Conservation (phyloP, 371 early-diverging fungal genomes). For the Sporodiniella umbellata region DNA sequence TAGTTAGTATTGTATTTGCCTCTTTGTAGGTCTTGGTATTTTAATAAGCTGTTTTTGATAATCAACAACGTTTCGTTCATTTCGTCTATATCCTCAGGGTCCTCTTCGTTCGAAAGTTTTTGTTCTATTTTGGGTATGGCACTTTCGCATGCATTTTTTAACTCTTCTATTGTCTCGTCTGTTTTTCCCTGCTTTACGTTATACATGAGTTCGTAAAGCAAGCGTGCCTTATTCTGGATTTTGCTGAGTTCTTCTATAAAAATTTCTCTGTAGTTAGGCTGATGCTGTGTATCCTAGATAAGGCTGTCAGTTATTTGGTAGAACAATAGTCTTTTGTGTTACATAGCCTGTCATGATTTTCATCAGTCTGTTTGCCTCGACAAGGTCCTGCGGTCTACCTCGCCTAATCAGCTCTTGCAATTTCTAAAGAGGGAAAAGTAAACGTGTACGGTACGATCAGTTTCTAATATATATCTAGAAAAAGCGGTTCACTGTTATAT, state of each 20-base stretch:
- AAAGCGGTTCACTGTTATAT: no score
- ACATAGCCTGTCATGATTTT: conserved; percentile 96
- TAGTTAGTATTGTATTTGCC: conserved; percentile 50
- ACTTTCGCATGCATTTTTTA: conserved; percentile 48
- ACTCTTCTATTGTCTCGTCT: conserved; percentile 59
- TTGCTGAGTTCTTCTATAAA: conserved; percentile 78
- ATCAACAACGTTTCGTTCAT: conserved; percentile 84
- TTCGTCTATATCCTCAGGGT: conserved; percentile 42
- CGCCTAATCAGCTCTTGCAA: conserved; percentile 93
- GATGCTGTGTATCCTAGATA: conserved; percentile 66
- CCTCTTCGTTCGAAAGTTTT: conserved; percentile 47
- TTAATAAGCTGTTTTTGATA: conserved; percentile 77
- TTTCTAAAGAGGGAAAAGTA: conserved; percentile 55
- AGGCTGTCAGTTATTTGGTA: neutral
- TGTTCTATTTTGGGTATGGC: conserved; percentile 72
- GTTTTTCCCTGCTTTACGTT: conserved; percentile 61
- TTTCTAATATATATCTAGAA: conserved; percentile 1
- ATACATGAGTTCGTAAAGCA: conserved; percentile 78
- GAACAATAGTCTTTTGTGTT: conserved; percentile 12
- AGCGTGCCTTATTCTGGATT: conserved; percentile 75
- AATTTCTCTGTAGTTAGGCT: conserved; percentile 80
- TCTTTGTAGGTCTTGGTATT: conserved; percentile 67
- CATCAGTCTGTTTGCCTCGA: conserved; percentile 94
- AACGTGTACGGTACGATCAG: neutral
- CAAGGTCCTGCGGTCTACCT: conserved; percentile 89